Evolutionary conservation across 257 asterid genomes (phyloP), one percentile per base, ranked within the genome.

Genomic region (Solanum infundibuliforme): DNA sequence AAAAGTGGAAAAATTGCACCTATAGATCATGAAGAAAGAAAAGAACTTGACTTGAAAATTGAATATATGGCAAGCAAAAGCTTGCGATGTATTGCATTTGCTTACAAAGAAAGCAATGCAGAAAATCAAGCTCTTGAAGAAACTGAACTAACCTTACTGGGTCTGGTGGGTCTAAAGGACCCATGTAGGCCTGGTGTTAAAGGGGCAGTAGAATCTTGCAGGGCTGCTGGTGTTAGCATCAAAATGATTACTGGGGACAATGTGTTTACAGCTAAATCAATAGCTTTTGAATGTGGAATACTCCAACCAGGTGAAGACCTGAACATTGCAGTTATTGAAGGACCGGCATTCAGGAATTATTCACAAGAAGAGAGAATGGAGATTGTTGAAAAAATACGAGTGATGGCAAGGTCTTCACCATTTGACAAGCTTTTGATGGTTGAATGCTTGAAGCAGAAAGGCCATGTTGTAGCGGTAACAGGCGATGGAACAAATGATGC

Each of bases 401-500:
- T 87, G 25, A 87, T 87, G 89, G 87, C 87, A 16, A 87, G 89
- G 34, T 87, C 89, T 20, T 87, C 89, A 31, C 89, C 89, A 4
- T 32, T 68, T 43, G 89, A 83, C 76, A 87, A 87, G 74, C 87
- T 87, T 83, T 43, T 87, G 60, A 83, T 87, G 73, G 89, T 87
- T 41, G 83, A 83, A 83, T 46, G 86, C 7, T 38, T 88, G 72
- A 85, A 77, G 68, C 87, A 86, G 72, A 68, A 86, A 71, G 88
- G 89, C 34, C 89, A 89, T 46, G 91, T 89, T 39, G 89, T 89
- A 16, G 91, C 91, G 62, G 91, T 89, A 32, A 89, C 91, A 13
- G 91, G 91, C 4, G 91, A 89, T 76, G 91, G 91, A 36, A 89
- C 91, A 20, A 89, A 89, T 35, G 89, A 87, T 34, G 89, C 89